Conservation (phyloP, 257 asterid genomes). For the Solanum corneliomulleri region DNA sequence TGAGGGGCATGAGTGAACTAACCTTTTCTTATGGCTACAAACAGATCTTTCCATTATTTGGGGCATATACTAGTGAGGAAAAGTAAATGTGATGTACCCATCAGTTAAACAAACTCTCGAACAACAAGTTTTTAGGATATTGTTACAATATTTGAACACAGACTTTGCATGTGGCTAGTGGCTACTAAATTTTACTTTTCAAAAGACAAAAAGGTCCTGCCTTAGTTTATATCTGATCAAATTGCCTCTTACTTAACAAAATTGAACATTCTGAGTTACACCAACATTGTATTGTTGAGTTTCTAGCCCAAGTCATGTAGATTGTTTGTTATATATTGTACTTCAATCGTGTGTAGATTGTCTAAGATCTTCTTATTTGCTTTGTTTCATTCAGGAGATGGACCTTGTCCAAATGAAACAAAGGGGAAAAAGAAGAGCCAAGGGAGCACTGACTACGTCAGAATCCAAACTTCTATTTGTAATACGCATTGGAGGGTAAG, state of each 20-base stretch:
- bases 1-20: background rate
- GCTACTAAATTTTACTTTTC: background rate
- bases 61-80: background rate
- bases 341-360: conserved; percentile 40
- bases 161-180: background rate
- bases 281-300: background rate
- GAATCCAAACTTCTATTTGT: conserved; percentile 53
- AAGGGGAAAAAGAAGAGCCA: conserved; percentile 39
- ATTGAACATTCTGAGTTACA: background rate
- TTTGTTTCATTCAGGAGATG: conserved; percentile 52
- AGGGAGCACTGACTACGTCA: conserved; percentile 8
- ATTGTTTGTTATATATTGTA: background rate
- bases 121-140: background rate
- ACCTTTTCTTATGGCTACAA: background rate
- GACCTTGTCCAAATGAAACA: conserved; percentile 73
- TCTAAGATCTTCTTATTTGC: conserved; percentile 44
- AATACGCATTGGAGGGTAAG: conserved; percentile 82
- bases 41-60: background rate
- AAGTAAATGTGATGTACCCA: background rate
- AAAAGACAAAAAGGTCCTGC: background rate
- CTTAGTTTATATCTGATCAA: background rate
- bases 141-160: background rate
- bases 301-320: background rate
- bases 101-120: background rate
- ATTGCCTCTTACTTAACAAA: background rate